Evolutionary conservation across 805 yeast species (phyloP), one percentile per base, ranked within the genome.

Genomic region (Starmerella sp.): DNA sequence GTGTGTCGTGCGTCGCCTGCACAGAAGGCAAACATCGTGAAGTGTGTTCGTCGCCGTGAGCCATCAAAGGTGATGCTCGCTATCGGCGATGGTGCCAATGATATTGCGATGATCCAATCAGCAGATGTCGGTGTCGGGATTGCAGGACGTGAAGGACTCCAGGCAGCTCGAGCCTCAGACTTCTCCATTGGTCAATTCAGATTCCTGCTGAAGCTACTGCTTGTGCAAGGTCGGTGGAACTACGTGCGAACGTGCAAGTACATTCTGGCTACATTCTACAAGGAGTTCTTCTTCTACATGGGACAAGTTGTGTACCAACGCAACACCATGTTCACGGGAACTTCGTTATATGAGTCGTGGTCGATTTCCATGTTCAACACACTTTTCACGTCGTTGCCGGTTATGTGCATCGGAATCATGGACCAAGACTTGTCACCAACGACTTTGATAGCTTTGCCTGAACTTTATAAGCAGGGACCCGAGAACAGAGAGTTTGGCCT

Each of bases 81-180:
- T 0, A 86, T 93, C 66, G 99, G 99, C 7, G 99, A 93, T 71
- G 99, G 99, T 60, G 99, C 99, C 2, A 93, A 93, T 67, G 99
- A 93, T 69, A 90, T 93, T 66, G 97, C 99, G 0, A 93, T 93
- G 99, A 93, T 93, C 58, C 97, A 93, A 71, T 84, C 95, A 65
- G 99, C 99, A 0, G 97, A 93, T 69, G 88, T 93, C 54, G 99
- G 99, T 32, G 80, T 93, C 59, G 98, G 98, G 32, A 93, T 93
- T 52, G 90, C 97, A 0, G 99, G 98, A 38, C 86, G 84, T 62
- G 98, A 93, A 70, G 98, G 98, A 1, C 72, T 93, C 44, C 98
- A 93, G 65, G 98, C 98, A 0, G 96, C 98, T 0, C 75, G 98
- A 63, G 78, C 96, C 0, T 83, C 97, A 0, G 99, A 93, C 69